Evolutionary conservation across 306 rosid species (phyloP), one percentile per base, ranked within the genome.

Genomic region (Styphnolobium japonicum): DNA sequence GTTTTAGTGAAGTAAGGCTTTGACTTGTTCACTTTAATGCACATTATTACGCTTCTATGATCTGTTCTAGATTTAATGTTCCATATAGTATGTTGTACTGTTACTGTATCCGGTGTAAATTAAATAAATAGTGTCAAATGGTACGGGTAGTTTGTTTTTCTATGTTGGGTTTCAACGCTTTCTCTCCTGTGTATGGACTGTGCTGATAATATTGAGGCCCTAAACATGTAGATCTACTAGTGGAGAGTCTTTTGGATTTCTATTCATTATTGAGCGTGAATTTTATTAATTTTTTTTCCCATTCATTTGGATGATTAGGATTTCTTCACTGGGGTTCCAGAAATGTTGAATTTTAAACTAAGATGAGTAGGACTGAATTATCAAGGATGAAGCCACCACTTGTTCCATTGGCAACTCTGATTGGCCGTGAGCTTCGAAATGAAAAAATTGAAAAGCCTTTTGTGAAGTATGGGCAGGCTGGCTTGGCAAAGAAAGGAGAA

Each of bases 401-500:
- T 10, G 94, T 92, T 74, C 98, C 99, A 0, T 91, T 96, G 77
- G 99, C 93, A 5, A 96, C 99, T 68, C 86, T 96, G 82, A 84
- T 96, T 39, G 99, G 99, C 76, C 97, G 94, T 7, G 98, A 96
- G 91, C 89, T 96, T 80, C 89, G 98, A 73, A 85, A 78, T 36
- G 91, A 87, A 67, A 91, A 89, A 78, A 87, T 89, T 76, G 96
- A 90, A 86, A 84, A 86, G 61, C 99, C 99, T 66, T 90, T 84
- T 46, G 88, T 96, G 46, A 96, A 93, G 88, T 88, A 86, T 76
- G 99, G 99, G 27, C 99, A 96, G 83, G 97, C 99, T 77, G 99
- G 94, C 75, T 88, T 96, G 96, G 98, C 98, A 18, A 96, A 89
- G 90, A 96, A 96, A 80, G 99, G 99, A 75, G 99, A 96, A 86